A percentile compares a stretch with the other conserved stretches of the same genome.
These are phyloP conservation scores for Rubia tinctorum DNA, from an alignment of 305 asterid genomes.

Conservation along the genomic window DNA sequence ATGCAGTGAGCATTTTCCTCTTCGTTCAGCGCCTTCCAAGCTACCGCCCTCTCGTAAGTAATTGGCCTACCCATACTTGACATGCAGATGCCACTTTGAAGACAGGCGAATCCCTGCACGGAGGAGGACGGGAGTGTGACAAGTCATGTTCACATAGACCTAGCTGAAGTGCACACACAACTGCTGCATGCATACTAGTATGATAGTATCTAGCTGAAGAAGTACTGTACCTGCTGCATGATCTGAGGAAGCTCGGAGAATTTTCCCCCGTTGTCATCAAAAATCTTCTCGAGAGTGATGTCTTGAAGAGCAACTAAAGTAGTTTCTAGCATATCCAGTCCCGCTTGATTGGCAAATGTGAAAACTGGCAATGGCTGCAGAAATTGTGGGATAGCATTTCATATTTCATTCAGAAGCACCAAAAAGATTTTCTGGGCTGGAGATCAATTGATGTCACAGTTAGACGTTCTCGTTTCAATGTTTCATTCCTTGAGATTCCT, in stretches of 20 bases:
- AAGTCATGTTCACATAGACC: too few species aligned
- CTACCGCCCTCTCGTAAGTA: conserved; percentile 80
- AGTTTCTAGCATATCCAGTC: conserved; percentile 98
- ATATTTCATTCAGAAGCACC: too few species aligned
- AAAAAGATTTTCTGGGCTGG: background rate
- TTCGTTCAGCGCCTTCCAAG: conserved; percentile 93
- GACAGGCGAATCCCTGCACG: conserved; percentile 71
- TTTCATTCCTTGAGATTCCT: background rate
- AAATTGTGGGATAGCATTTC: background rate
- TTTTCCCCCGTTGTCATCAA: conserved; percentile 71
- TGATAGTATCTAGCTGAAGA: background rate
- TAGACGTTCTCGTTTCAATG: background rate
- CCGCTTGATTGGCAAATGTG: conserved; percentile 91
- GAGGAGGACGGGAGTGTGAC: background rate
- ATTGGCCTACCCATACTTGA: conserved; percentile 91
- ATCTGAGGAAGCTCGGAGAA: conserved; percentile 88
- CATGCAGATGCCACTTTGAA: conserved; percentile 78
- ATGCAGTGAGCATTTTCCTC: conserved; percentile 86
- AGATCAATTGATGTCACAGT: background rate
- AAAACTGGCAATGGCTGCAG: conserved; percentile 83
- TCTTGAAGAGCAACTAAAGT: conserved; percentile 87
- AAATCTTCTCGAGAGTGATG: conserved; percentile 77
- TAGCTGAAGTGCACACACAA: background rate
- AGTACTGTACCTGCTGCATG: conserved; percentile 68
- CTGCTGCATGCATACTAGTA: accelerated